Conservation (phyloP, 2,329 filamentous ascomycete species). For the Neurospora crassa region DNA sequence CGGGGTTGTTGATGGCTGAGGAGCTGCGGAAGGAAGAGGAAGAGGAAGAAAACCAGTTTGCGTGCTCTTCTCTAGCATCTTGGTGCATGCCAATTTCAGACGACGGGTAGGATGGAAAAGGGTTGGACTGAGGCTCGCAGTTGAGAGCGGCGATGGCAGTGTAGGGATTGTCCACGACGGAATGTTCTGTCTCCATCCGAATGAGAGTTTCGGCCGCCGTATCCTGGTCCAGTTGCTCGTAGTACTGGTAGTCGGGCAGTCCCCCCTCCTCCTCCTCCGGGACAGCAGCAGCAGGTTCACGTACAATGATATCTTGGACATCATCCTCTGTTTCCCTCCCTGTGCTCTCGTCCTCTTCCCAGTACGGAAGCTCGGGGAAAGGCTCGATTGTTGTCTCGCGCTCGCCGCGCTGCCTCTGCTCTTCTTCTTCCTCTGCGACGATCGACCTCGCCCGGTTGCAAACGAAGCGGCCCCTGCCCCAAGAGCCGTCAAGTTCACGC, state of each 20-base stretch:
- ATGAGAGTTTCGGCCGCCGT: background rate
- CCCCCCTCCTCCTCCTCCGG: too few relatives aligned
- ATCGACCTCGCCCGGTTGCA: background rate
- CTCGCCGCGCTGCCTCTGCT: background rate
- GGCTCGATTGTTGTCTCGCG: background rate
- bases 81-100: background rate
- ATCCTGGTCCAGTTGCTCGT: background rate
- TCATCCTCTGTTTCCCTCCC: background rate
- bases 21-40: background rate
- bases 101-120: too few relatives aligned
- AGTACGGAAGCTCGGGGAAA: accelerated
- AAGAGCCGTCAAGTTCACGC: background rate
- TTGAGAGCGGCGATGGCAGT: background rate
- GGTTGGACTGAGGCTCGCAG: background rate
- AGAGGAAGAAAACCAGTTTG: background rate
- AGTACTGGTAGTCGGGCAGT: too few relatives aligned
- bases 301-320: background rate
- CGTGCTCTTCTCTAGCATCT: background rate
- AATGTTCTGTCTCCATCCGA: background rate
- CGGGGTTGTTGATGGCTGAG: background rate
- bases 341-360: background rate
- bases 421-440: background rate
- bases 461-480: background rate
- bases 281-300: background rate
- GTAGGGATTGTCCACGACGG: accelerated